Evolutionary conservation across 805 yeast genomes (phyloP).

Genomic region (Pichia sporocuriosa): DNA sequence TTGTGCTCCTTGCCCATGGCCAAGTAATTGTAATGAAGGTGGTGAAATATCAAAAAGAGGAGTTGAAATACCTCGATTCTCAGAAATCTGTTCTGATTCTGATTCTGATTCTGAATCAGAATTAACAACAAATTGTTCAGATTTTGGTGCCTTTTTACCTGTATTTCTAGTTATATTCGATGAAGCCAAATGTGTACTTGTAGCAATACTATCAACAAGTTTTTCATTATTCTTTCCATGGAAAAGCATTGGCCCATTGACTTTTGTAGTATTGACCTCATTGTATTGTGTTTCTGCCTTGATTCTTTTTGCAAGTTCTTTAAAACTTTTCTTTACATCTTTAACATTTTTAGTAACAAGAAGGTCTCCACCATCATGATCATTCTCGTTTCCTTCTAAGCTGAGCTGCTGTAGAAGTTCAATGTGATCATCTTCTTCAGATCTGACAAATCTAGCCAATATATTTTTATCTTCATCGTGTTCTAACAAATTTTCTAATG

Average conservation of each 20-base stretch:
- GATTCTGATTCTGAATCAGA: not conserved
- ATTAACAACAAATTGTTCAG: not conserved
- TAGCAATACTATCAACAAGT: not conserved
- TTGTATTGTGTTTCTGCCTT: conserved; percentile 18
- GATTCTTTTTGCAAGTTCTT: conserved; percentile 24
- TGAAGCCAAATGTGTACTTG: too few relatives aligned
- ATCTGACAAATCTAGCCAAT: conserved; percentile 53
- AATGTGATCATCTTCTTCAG: conserved; percentile 48
- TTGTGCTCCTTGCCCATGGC: too few relatives aligned
- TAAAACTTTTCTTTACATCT: conserved; percentile 26
- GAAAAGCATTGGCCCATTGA: not conserved
- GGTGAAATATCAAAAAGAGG: too few relatives aligned
- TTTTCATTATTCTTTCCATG: too few relatives aligned
- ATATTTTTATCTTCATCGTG: conserved; percentile 71
- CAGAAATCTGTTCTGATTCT: too few relatives aligned
- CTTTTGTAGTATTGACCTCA: not conserved
- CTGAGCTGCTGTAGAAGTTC: conserved; percentile 40
- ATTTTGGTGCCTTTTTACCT: not conserved
- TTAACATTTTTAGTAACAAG: conserved; percentile 9
- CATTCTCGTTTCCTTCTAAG: conserved; percentile 30
- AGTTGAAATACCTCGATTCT: too few relatives aligned
- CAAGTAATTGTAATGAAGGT: too few relatives aligned
- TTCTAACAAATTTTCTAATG: conserved; percentile 65
- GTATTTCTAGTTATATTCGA: too few relatives aligned
- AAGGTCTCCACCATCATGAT: conserved; percentile 10